phyloP scores from a whole-genome alignment of 495 filamentous ascomycete genomes.

The Clohesyomyces aquaticus region DNA sequence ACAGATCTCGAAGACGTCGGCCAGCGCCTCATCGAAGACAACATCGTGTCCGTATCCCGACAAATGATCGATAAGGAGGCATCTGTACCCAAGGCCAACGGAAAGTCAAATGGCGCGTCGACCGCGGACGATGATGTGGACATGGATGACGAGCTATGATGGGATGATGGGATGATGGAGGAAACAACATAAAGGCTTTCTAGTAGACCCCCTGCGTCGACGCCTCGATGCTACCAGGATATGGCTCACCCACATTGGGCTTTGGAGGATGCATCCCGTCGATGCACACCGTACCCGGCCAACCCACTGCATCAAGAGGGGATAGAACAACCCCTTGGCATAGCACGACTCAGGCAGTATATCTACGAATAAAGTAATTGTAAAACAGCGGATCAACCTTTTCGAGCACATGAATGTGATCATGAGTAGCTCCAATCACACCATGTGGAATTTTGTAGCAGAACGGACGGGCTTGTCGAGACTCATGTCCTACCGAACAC shows the following conservation, averaged over 20 bases:
- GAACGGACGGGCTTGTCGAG: too few species aligned
- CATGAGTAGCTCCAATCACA: too few species aligned
- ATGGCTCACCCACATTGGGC: not conserved
- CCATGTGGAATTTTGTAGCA: too few species aligned
- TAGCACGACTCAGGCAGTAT: not conserved
- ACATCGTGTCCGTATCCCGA: conserved; percentile 92
- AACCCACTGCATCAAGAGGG: not conserved
- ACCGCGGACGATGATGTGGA: conserved; percentile 55
- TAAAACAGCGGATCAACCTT: too few species aligned
- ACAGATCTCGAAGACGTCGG: conserved; percentile 90
- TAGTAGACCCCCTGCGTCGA: not conserved
- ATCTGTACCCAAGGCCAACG: conserved; percentile 60
- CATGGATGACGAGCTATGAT: conserved; percentile 52
- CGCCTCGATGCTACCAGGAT: not conserved
- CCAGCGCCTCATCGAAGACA: conserved; percentile 95
- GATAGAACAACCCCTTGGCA: not conserved
- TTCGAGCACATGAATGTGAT: too few species aligned
- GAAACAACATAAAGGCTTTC: not conserved
- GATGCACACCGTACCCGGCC: too few species aligned
- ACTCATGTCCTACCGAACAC: too few species aligned
- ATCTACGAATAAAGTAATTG: not conserved
- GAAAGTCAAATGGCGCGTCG: conserved; percentile 54
- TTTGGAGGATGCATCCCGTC: too few species aligned
- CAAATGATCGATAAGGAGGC: conserved; percentile 99
- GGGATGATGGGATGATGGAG: not conserved